Conservation (phyloP, 2,329 filamentous ascomycete genomes). For the Arachnomyces sp. region DNA sequence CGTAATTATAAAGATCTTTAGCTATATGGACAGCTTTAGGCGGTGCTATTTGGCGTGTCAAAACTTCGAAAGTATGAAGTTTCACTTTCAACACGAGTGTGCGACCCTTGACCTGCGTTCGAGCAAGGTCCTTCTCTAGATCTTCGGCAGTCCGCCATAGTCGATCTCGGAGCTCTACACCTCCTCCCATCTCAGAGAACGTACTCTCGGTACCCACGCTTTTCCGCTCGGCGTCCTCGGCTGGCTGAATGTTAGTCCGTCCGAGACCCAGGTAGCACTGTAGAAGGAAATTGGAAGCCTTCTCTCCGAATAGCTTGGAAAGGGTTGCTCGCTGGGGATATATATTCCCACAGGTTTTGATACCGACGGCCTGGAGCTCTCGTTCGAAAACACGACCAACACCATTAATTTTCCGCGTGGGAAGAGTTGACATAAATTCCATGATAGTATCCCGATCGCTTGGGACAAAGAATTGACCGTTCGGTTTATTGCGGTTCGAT, state of each 20-base stretch:
- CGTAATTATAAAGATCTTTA: constrained; percentile 74
- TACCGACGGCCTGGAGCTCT: constrained; percentile 77
- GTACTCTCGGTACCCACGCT: constrained; percentile 91
- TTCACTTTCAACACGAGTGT: constrained; percentile 91
- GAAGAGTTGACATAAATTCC: constrained; percentile 74
- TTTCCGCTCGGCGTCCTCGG: constrained; percentile 84
- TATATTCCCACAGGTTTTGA: constrained; percentile 84
- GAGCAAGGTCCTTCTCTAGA: constrained; percentile 73
- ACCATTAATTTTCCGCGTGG: constrained; percentile 87
- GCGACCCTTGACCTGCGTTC: constrained; percentile 77
- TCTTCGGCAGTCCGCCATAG: constrained; percentile 75
- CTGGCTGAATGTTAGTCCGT: constrained; percentile 74
- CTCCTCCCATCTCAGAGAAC: constrained; percentile 70
- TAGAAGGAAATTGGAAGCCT: constrained; percentile 79
- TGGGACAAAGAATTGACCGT: constrained; percentile 75
- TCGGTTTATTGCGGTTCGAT: constrained; percentile 92
- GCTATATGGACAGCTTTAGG: constrained; percentile 65
- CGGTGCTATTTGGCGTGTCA: constrained; percentile 70
- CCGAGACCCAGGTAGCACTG: constrained; percentile 80
- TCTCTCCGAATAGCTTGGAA: constrained; percentile 77
- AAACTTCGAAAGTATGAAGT: constrained; percentile 85
- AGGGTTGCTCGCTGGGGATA: constrained; percentile 68
- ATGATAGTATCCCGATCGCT: constrained; percentile 69
- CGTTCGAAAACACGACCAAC: constrained; percentile 91
- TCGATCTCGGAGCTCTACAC: constrained; percentile 63